Evolutionary conservation across 306 rosid species (phyloP).

Genomic region (Vigna nakashimae): DNA sequence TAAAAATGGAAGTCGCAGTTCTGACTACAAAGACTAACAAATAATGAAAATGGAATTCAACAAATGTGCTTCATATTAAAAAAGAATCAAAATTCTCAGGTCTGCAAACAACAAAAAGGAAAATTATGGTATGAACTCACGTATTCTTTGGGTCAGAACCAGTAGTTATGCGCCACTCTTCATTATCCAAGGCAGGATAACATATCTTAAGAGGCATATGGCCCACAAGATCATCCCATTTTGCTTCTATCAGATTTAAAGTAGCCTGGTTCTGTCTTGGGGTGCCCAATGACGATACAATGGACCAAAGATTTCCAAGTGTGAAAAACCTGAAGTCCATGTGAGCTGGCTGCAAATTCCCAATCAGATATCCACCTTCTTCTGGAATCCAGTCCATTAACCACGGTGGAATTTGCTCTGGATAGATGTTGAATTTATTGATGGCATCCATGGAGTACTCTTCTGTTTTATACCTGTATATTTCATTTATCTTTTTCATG

Average conservation of each 20-base stretch:
- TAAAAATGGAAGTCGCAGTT: slow-evolving; percentile 16
- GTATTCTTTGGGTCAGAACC: slow-evolving; percentile 95
- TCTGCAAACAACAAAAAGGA: neutral
- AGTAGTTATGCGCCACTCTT: slow-evolving; percentile 85
- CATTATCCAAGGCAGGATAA: slow-evolving; percentile 80
- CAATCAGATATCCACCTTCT: slow-evolving; percentile 90
- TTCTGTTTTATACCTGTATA: slow-evolving; percentile 93
- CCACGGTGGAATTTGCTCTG: slow-evolving; percentile 98
- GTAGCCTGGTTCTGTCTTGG: slow-evolving; percentile 74
- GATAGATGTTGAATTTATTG: slow-evolving; percentile 96
- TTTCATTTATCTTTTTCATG: slow-evolving; percentile 90
- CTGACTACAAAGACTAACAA: slow-evolving; percentile 23
- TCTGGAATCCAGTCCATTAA: slow-evolving; percentile 99
- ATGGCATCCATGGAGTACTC: slow-evolving; percentile 90
- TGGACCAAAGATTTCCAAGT: slow-evolving; percentile 89
- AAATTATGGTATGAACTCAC: slow-evolving; percentile 60
- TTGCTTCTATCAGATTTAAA: slow-evolving; percentile 77
- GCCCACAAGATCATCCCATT: slow-evolving; percentile 87
- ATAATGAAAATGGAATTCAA: neutral
- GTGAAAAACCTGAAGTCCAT: slow-evolving; percentile 92
- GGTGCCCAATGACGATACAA: slow-evolving; percentile 76
- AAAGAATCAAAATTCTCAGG: slow-evolving; percentile 5
- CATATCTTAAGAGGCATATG: slow-evolving; percentile 91
- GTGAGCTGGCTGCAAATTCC: slow-evolving; percentile 97
- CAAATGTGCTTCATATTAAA: neutral